Base-by-base conservation (phyloP, 176 grass and related monocot species). In the Zoysia japonica region DNA sequence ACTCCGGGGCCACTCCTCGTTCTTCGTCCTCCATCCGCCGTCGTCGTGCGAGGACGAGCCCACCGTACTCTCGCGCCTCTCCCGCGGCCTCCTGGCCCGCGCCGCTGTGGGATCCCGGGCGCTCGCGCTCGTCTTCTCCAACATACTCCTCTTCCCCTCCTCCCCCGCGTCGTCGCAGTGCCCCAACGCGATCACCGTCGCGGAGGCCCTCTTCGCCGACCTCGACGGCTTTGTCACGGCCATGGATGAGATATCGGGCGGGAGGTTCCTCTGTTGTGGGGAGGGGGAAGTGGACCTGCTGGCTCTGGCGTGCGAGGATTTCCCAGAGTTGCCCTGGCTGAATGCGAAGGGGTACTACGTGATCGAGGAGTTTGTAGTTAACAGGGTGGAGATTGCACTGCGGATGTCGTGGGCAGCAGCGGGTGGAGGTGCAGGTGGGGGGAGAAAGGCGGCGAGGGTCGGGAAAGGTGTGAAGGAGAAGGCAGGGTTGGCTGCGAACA, bases 271-370 rank as follows among this genome's bases (percentile, higher is more conserved):
- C 13, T 84, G 85, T 76, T 87, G 46, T 7, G 87, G 54, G 11
- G 75, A 88, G 1, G 75, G 52, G 19, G 86, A 94, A 53, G 86
- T 83, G 9, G 80, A 89, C 39, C 39, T 85, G 10, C 13, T 28
- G 40, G 41, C 85, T 16, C 53, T 92, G 47, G 82, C 82, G 1
- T 42, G 73, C 44, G 71, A 85, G 44, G 83, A 85, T 15, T 94
- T 93, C 71, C 88, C 86, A 3, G 92, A 98, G 83, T 63, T 98
- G 43, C 57, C 92, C n/a, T 98, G 92, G 95, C 63, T 98, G 14
- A 87, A 92, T 76, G 90, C 82, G 11, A 94, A 92, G 78, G 92
- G 95, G 5, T 94, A 98, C 82, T 93, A 89, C 78, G 89, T 91
- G 45, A 47, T 98, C 74, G 95, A 94, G 81, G 89, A 87, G 63